Base-by-base conservation (phyloP, 805 yeast genomes). In the Vanderwaltozyma polyspora region DNA sequence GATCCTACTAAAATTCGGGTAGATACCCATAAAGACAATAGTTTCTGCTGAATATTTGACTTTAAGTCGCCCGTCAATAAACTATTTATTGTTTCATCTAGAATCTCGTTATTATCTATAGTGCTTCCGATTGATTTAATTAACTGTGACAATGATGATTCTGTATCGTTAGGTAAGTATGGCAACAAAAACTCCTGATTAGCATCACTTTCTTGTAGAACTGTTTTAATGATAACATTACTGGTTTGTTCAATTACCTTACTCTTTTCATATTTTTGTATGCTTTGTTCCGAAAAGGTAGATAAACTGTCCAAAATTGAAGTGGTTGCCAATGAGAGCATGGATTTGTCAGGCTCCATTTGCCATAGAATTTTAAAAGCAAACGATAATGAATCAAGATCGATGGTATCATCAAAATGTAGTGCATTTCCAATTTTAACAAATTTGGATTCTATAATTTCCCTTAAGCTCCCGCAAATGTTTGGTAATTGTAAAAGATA, bases 261-360 rank as follows among this genome's bases (percentile, higher is more conserved):
- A 9, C 35, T 23, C 1, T 10, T 17, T 28, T 55, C 58, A 15
- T 51, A 44, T 1, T 41, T 41, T 24, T 42, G 30, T 8, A 8
- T 8, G 10, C 23, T 21, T 21, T 21, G 23, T n/a, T n/a, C n/a
- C n/a, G n/a, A n/a, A n/a, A n/a, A n/a, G n/a, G n/a, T n/a, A n/a
- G n/a, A n/a, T n/a, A n/a, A n/a, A n/a, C n/a, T n/a, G n/a, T n/a
- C n/a, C n/a, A n/a, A n/a, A n/a, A n/a, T n/a, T n/a, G n/a, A n/a
- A n/a, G n/a, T n/a, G n/a, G n/a, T n/a, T n/a, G n/a, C n/a, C n/a
- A n/a, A n/a, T n/a, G n/a, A n/a, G n/a, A n/a, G n/a, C n/a, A n/a
- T n/a, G n/a, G n/a, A n/a, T n/a, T n/a, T n/a, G n/a, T n/a, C n/a
- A n/a, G n/a, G n/a, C n/a, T n/a, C n/a, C n/a, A n/a, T n/a, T n/a